Conservation (phyloP, 179 eudicot genomes). For the Drosera spatulata region DNA sequence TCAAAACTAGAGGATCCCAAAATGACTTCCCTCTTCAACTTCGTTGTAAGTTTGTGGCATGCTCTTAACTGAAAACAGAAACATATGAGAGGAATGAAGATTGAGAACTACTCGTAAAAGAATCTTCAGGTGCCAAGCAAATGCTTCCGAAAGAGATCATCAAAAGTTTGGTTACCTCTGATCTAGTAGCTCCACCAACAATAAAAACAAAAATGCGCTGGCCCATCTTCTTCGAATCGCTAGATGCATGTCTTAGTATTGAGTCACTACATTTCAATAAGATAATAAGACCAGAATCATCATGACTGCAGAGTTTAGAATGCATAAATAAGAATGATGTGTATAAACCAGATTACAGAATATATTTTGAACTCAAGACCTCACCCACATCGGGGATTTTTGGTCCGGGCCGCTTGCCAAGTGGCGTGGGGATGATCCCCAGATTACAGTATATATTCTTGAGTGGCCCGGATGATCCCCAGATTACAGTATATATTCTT, state of each 20-base stretch:
- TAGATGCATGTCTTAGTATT: constrained; percentile 58
- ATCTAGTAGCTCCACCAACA: constrained; percentile 85
- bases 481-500: too few species aligned
- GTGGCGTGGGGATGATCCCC: too few species aligned
- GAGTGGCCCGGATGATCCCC: too few species aligned
- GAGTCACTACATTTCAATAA: constrained; percentile 49
- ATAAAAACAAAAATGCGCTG: constrained; percentile 75
- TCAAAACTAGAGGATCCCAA: constrained; percentile 85
- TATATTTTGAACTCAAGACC: too few species aligned
- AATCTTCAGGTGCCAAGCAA: background rate
- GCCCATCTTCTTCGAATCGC: constrained; percentile 75
- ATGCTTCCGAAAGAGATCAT: background rate
- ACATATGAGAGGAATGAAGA: constrained; percentile 1
- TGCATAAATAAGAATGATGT: too few species aligned
- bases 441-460: too few species aligned
- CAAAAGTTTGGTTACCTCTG: constrained; percentile 43
- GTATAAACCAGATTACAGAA: too few species aligned
- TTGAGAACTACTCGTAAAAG: background rate
- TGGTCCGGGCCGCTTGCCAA: too few species aligned
- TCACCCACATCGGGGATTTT: too few species aligned
- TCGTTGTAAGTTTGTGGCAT: constrained; percentile 65
- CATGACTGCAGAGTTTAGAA: background rate
- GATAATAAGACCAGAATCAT: background rate
- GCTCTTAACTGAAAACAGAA: constrained; percentile 44
- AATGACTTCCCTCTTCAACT: constrained; percentile 64